A percentile compares a stretch with the other conserved stretches of the same genome.
Conservation (phyloP, 2,329 filamentous ascomycete genomes). For the Verticillium zaregamsianum region DNA sequence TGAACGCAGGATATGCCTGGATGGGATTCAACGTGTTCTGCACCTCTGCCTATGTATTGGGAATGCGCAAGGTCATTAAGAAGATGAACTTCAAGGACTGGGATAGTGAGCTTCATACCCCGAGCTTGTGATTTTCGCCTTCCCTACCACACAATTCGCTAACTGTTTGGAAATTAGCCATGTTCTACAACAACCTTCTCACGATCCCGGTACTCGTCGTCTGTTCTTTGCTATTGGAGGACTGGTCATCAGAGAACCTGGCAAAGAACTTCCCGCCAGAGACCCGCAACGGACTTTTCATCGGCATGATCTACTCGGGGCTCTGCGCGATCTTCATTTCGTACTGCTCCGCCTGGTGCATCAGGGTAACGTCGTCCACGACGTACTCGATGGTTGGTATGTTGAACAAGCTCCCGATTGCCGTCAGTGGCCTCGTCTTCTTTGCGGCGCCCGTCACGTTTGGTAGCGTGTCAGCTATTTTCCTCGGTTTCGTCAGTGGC, state of each 20-base stretch:
- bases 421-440: constrained; percentile 87
- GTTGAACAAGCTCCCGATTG: constrained; percentile 96
- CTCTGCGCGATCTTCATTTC: constrained; percentile 95
- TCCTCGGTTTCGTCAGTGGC: constrained; percentile 86
- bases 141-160: neutral
- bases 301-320: constrained; percentile 92
- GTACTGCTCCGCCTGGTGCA: constrained; percentile 99
- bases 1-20: constrained; percentile 96
- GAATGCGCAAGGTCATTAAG: constrained; percentile 99
- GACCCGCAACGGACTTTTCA: constrained; percentile 71
- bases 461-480: constrained; percentile 86
- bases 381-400: constrained; percentile 99
- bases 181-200: constrained; percentile 99
- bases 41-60: constrained; percentile 81
- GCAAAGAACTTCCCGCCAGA: constrained; percentile 83
- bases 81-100: constrained; percentile 99
- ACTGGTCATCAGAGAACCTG: constrained; percentile 87
- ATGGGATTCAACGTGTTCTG: constrained; percentile 97
- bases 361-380: constrained; percentile 93
- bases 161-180: constrained; percentile 59
- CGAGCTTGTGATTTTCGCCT: neutral
- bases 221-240: constrained; percentile 77
- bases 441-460: constrained; percentile 92
- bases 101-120: constrained; percentile 69
- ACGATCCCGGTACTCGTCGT: constrained; percentile 88